Percentiles rank a stretch among this genome's conserved stretches.
Conservation (phyloP, 2,329 filamentous ascomycete species). For the Fusarium sp. region DNA sequence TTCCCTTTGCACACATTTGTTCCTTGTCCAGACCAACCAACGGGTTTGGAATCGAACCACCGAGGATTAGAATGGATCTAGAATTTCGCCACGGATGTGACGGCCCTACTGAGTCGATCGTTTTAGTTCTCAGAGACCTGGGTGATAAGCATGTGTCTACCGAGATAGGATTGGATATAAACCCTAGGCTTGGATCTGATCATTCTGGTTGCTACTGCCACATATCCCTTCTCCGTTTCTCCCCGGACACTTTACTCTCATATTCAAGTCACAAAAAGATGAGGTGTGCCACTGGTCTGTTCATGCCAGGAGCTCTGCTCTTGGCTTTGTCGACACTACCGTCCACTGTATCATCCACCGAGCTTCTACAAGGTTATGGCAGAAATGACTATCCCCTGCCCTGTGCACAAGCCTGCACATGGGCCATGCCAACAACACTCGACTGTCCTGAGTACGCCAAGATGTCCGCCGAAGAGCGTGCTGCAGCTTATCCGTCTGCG, state of each 20-base stretch:
- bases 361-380: constrained; percentile 38
- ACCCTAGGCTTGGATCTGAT: neutral
- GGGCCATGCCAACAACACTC: constrained; percentile 15
- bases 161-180: neutral
- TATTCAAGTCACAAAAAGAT: no score
- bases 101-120: no score
- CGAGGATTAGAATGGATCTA: neutral
- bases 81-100: neutral
- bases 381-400: constrained; percentile 7
- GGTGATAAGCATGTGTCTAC: neutral
- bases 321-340: neutral
- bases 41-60: neutral
- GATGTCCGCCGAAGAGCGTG: constrained; percentile 33
- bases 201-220: no score
- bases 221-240: no score
- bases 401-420: constrained; percentile 34
- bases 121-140: neutral
- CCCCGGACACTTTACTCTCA: no score
- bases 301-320: neutral
- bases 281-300: neutral
- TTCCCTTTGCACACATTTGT: neutral
- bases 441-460: constrained; percentile 39
- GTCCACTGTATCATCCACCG: neutral
- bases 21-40: neutral
- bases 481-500: constrained; percentile 22